Percentiles rank a stretch among this genome's conserved stretches.
Conservation (phyloP, 805 yeast genomes). For the Candida quercuum region DNA sequence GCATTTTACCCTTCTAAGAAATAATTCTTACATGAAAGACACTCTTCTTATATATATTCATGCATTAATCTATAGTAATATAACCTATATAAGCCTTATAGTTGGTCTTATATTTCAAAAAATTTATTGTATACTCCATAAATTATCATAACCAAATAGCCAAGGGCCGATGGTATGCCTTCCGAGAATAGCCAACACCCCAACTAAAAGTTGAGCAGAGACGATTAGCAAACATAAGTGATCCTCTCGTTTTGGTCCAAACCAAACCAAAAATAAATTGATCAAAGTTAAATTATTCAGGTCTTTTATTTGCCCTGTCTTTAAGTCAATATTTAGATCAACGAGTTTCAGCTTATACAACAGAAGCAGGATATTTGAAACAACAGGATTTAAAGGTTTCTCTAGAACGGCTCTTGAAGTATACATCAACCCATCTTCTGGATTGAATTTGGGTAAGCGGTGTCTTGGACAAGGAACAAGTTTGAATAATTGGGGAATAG, state of each 20-base stretch:
- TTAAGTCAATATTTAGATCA: slow-evolving; percentile 30
- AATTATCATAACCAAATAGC: slow-evolving; percentile 85
- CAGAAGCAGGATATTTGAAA: slow-evolving; percentile 34
- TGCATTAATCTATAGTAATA: too few relatives aligned
- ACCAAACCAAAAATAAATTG: slow-evolving; percentile 75
- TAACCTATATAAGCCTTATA: too few relatives aligned
- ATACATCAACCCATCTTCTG: slow-evolving; percentile 63
- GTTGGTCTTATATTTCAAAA: too few relatives aligned
- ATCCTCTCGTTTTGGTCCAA: slow-evolving; percentile 90
- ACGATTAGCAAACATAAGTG: slow-evolving; percentile 57
- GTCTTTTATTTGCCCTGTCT: slow-evolving; percentile 22
- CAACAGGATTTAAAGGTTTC: slow-evolving; percentile 27
- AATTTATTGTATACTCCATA: slow-evolving; percentile 33
- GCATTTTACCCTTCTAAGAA: too few relatives aligned
- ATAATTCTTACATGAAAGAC: too few relatives aligned
- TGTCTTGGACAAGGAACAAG: slow-evolving; percentile 94
- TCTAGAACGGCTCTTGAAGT: slow-evolving; percentile 55
- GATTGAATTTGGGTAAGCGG: slow-evolving; percentile 76
- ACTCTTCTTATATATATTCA: too few relatives aligned
- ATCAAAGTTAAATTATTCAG: slow-evolving; percentile 73
- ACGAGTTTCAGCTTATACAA: slow-evolving; percentile 49
- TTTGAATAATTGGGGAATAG: slow-evolving; percentile 86
- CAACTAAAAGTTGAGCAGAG: slow-evolving; percentile 57
- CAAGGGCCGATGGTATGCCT: slow-evolving; percentile 85
- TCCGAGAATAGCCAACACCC: slow-evolving; percentile 57